Conservation (phyloP, 148 eudicot genomes). For the Persicaria tinctoria region DNA sequence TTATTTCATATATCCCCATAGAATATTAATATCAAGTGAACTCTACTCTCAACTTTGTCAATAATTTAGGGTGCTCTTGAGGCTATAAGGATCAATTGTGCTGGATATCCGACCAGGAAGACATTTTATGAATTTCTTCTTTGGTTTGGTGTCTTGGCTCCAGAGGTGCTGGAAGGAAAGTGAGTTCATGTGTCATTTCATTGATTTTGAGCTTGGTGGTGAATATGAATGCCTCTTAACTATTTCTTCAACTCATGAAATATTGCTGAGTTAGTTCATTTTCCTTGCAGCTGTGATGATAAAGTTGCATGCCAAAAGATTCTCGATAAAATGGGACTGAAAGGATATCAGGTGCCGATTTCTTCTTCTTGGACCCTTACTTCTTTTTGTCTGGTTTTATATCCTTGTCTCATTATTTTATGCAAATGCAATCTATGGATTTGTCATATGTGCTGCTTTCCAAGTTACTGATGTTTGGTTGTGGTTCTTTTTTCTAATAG, state of each 20-base stretch:
- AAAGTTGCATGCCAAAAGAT: slow-evolving; percentile 86
- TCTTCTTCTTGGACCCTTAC: slow-evolving; percentile 12
- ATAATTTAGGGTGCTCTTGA: slow-evolving; percentile 80
- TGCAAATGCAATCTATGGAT: not conserved
- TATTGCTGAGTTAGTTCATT: slow-evolving; percentile 9
- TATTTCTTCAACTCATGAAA: not conserved
- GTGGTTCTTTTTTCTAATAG: slow-evolving; percentile 28
- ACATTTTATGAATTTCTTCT: slow-evolving; percentile 93
- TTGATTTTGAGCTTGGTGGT: not conserved
- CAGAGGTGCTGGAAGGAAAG: slow-evolving; percentile 79
- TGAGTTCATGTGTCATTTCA: slow-evolving; percentile 18
- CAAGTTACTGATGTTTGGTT: not conserved
- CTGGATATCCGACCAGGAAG: slow-evolving; percentile 98
- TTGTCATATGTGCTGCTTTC: not conserved
- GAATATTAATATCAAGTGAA: not conserved
- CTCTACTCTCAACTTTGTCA: not conserved
- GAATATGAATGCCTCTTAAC: not conserved
- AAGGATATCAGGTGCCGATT: slow-evolving; percentile 85
- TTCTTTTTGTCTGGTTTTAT: not conserved
- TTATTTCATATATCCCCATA: not conserved
- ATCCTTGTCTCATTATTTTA: not conserved
- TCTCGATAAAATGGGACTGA: slow-evolving; percentile 82
- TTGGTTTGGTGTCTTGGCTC: slow-evolving; percentile 92
- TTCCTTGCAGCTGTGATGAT: slow-evolving; percentile 68
- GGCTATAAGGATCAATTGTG: slow-evolving; percentile 99